A percentile compares a stretch with the other conserved stretches of the same genome.
These are phyloP conservation scores for Chytridium lagenaria DNA, from an alignment of 371 early-diverging fungal species.

Conservation along the genomic window DNA sequence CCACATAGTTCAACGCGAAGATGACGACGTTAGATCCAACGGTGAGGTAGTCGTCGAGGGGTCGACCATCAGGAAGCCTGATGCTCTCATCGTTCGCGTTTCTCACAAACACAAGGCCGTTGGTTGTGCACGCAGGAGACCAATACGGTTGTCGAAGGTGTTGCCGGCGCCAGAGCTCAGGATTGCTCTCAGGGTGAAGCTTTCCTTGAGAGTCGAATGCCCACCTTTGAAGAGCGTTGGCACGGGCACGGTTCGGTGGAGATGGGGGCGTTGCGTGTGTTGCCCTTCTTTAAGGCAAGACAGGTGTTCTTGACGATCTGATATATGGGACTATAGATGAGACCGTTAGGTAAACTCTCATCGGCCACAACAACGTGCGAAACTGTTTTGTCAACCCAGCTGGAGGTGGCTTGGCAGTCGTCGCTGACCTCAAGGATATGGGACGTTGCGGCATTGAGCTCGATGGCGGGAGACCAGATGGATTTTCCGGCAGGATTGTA, in stretches of 20 bases:
- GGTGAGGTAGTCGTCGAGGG: background rate
- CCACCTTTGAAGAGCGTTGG: background rate
- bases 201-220: background rate
- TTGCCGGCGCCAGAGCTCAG: background rate
- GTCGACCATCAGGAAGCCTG: background rate
- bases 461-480: background rate
- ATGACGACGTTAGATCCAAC: background rate
- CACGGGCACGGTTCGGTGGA: background rate
- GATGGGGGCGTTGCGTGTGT: background rate
- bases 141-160: background rate
- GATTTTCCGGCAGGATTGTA: background rate
- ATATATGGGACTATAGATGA: background rate
- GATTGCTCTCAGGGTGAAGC: slow-evolving; percentile 1
- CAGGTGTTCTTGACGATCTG: background rate
- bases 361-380: background rate
- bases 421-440: background rate
- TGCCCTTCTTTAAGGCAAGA: background rate
- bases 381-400: background rate
- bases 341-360: background rate
- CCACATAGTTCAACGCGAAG: background rate
- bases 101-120: background rate
- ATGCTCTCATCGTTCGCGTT: background rate
- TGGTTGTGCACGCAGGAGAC: background rate
- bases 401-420: background rate
- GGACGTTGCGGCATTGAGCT: background rate